phyloP scores from a whole-genome alignment of 2,329 filamentous ascomycete species.

The Talaromyces amestolkiae region DNA sequence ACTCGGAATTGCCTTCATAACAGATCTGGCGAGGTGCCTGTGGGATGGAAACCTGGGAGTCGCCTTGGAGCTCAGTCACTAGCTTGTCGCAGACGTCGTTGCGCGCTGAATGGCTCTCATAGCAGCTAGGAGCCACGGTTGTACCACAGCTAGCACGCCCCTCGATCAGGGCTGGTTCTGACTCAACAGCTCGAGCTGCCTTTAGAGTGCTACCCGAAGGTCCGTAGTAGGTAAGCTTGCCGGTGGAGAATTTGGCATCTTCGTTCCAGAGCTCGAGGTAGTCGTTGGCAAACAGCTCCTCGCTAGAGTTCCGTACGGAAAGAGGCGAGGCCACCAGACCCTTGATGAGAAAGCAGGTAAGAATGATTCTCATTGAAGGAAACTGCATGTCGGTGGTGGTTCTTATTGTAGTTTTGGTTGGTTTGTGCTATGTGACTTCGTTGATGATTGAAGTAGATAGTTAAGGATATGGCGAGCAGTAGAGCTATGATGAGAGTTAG shows the following conservation, averaged over 20 bases:
- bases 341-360: background rate
- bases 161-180: background rate
- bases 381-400: background rate
- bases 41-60: background rate
- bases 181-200: background rate
- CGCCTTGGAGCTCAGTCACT: background rate
- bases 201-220: background rate
- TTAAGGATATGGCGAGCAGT: background rate
- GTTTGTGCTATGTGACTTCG: too few relatives aligned
- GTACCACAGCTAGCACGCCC: background rate
- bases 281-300: background rate
- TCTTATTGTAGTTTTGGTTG: too few relatives aligned
- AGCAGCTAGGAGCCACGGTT: background rate
- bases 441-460: background rate
- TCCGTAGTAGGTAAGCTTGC: background rate
- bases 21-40: slow-evolving; percentile 7
- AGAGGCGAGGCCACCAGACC: background rate
- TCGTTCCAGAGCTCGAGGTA: slow-evolving; percentile 7
- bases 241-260: background rate
- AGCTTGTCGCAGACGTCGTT: background rate
- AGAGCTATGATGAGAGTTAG: background rate
- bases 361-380: too few relatives aligned
- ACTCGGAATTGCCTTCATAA: slow-evolving; percentile 4
- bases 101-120: background rate
- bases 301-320: background rate